Percentiles rank a stretch among this genome's conserved stretches.
These are phyloP conservation scores for Pseudofabraea citricarpa DNA, from an alignment of 2,329 filamentous ascomycete species.

Conservation along the genomic window DNA sequence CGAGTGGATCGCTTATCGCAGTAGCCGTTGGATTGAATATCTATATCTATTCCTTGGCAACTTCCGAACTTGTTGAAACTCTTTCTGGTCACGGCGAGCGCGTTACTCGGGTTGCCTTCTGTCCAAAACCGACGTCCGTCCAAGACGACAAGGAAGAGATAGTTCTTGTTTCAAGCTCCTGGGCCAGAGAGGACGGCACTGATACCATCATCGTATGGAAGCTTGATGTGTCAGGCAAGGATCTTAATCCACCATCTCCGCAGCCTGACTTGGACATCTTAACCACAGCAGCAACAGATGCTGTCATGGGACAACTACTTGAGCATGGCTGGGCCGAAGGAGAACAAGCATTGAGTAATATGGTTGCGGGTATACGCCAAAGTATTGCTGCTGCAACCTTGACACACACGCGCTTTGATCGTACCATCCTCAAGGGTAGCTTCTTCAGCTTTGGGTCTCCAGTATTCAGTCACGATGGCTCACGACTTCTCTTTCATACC, in stretches of 20 bases:
- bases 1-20: background rate
- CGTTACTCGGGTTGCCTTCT: background rate
- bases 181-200: background rate
- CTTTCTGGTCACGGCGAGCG: background rate
- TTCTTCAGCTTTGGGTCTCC: background rate
- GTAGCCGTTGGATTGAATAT: background rate
- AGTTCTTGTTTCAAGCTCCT: background rate
- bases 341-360: background rate
- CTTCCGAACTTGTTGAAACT: background rate
- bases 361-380: background rate
- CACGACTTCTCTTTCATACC: background rate
- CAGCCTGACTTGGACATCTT: background rate
- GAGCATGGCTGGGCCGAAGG: background rate
- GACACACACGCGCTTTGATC: background rate
- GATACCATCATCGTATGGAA: background rate
- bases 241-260: background rate
- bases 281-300: background rate
- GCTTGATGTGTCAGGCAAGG: background rate
- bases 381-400: background rate
- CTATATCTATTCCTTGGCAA: background rate
- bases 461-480: background rate
- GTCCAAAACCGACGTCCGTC: background rate
- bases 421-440: background rate
- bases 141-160: too few relatives aligned
- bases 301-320: background rate